phyloP scores from a whole-genome alignment of 371 early-diverging fungal genomes.

The Pancytospora epiphaga region DNA sequence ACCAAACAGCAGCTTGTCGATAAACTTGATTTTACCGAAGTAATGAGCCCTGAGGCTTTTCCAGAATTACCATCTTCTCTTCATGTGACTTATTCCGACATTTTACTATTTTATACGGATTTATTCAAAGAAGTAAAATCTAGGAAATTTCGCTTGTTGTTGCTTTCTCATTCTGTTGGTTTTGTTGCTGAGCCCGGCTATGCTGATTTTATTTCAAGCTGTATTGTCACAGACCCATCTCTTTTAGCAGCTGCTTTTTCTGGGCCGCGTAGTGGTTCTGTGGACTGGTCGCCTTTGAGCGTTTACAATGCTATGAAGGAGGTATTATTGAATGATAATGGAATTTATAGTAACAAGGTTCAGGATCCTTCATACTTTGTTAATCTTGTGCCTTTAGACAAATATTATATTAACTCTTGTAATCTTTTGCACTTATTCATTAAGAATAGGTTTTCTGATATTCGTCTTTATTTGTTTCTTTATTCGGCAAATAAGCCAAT shows the following conservation, averaged over 20 bases:
- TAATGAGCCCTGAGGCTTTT: background rate
- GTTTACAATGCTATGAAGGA: background rate
- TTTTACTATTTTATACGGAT: background rate
- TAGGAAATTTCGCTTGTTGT: background rate
- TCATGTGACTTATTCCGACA: no score
- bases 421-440: no score
- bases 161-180: background rate
- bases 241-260: background rate
- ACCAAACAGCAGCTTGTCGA: background rate
- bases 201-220: background rate
- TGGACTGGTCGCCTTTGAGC: background rate
- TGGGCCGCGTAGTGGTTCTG: background rate
- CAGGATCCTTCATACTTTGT: no score
- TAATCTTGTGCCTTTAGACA: no score
- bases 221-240: background rate
- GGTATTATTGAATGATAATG: no score
- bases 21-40: background rate
- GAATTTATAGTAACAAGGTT: no score
- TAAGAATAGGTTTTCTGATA: no score
- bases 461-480: no score
- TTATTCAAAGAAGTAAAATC: background rate
- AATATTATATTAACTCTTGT: no score
- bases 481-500: no score
- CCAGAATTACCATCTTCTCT: no score
- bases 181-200: background rate